Percentiles rank a stretch among this genome's conserved stretches.
Conservation (phyloP, 129 eudicot genomes). For the Pseudognaphalium luteoalbum region DNA sequence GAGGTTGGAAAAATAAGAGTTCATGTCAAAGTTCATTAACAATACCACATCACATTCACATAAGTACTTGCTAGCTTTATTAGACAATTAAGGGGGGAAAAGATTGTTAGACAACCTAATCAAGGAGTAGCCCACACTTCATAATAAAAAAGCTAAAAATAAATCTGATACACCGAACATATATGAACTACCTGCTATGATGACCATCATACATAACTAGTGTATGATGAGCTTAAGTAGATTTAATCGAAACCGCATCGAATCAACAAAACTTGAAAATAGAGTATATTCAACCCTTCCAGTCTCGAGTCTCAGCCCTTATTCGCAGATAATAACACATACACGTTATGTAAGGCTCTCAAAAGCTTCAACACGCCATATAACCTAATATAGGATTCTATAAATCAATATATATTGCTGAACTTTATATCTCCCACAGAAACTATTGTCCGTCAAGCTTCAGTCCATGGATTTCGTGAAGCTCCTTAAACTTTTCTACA, state of each 20-base stretch:
- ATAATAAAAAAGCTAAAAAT: neutral
- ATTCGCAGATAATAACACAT: neutral
- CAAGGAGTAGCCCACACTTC: neutral
- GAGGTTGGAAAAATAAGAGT: neutral
- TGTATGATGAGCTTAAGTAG: neutral
- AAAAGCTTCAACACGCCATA: neutral
- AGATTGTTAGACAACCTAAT: neutral
- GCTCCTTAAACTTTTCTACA: neutral
- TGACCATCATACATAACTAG: neutral
- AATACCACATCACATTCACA: neutral
- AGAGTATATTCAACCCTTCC: neutral
- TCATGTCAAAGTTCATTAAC: neutral
- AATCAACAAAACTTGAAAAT: neutral
- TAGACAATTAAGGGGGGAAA: neutral
- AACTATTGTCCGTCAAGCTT: conserved; percentile 1
- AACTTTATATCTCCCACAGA: neutral
- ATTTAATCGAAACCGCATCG: neutral
- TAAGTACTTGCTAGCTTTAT: neutral
- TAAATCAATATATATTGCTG: neutral
- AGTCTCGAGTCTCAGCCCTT: neutral
- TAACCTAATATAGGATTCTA: neutral
- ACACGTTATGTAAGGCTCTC: conserved; percentile 1
- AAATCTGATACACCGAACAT: neutral
- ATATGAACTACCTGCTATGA: neutral
- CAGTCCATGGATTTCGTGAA: neutral